Evolutionary conservation across 2,329 filamentous ascomycete species (phyloP).

Genomic region (Colletotrichum gloeosporioides): DNA sequence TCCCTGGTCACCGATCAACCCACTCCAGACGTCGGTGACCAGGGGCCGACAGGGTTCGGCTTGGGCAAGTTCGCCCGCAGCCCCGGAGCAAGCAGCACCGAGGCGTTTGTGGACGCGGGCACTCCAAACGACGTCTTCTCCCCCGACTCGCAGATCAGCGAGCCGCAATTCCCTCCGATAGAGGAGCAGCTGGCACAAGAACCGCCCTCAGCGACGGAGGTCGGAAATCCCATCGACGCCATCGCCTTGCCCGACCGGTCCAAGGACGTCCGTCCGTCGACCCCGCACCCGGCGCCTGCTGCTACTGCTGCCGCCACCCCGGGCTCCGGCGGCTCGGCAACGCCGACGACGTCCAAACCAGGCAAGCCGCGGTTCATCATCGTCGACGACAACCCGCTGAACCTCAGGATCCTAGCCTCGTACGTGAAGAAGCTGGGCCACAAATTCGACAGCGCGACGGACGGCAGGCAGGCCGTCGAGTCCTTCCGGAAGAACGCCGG

Average conservation of each 20-base stretch:
- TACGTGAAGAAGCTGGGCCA: constrained; percentile 39
- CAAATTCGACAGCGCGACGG: constrained; percentile 31
- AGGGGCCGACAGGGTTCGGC: background rate
- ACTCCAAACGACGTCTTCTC: background rate
- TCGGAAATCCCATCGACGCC: fast-evolving
- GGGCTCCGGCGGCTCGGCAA: background rate
- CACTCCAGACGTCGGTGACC: fast-evolving
- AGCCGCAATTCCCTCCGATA: background rate
- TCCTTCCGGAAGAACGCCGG: constrained; percentile 27
- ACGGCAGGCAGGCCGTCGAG: constrained; percentile 39
- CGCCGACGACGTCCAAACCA: background rate
- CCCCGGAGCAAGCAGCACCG: background rate
- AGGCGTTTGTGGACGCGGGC: background rate
- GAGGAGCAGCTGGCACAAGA: background rate
- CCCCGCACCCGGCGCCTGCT: fast-evolving
- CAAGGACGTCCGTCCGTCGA: background rate
- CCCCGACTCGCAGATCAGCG: background rate
- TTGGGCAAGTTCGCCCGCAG: background rate
- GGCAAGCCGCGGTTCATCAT: constrained; percentile 30
- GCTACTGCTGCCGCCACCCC: no score
- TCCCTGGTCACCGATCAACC: background rate
- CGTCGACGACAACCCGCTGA: constrained; percentile 48
- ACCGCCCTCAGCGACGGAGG: fast-evolving
- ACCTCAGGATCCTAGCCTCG: constrained; percentile 37
- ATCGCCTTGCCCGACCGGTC: background rate